Evolutionary conservation across 495 filamentous ascomycete genomes (phyloP).

Genomic region (Aspergillus mulundensis): DNA sequence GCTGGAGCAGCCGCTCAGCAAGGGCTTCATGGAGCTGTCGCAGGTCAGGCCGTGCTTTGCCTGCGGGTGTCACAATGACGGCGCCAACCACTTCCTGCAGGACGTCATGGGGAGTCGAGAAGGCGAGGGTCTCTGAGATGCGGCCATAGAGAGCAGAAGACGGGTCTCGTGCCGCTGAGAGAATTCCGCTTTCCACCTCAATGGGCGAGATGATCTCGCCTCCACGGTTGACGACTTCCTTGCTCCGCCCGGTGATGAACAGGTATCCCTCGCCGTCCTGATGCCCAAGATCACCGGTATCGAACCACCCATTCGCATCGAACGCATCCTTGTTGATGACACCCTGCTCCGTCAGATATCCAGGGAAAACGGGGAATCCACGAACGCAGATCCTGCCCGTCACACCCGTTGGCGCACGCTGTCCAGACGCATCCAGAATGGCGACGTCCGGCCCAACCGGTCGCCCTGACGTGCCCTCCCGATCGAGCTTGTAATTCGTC

Average conservation of each 20-base stretch:
- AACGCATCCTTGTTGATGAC: background rate
- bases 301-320: constrained; percentile 1
- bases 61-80: background rate
- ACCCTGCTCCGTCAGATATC: background rate
- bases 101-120: constrained; percentile 1
- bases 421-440: background rate
- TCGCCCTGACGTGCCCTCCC: background rate
- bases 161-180: background rate
- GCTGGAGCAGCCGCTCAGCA: background rate
- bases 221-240: constrained; percentile 4
- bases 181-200: background rate
- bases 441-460: constrained; percentile 2
- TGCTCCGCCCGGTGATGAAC: constrained; percentile 1
- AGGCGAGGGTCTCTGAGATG: background rate
- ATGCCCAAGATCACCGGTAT: background rate
- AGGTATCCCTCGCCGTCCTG: background rate
- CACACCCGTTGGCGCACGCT: background rate
- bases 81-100: constrained; percentile 1
- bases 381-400: constrained; percentile 2
- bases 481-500: constrained; percentile 3
- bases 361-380: constrained; percentile 3
- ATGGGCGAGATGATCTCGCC: constrained; percentile 3
- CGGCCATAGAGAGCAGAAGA: background rate
- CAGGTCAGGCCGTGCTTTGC: background rate
- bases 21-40: background rate